Evolutionary conservation across 495 filamentous ascomycete species (phyloP).

Genomic region (Podospora tetraspora): DNA sequence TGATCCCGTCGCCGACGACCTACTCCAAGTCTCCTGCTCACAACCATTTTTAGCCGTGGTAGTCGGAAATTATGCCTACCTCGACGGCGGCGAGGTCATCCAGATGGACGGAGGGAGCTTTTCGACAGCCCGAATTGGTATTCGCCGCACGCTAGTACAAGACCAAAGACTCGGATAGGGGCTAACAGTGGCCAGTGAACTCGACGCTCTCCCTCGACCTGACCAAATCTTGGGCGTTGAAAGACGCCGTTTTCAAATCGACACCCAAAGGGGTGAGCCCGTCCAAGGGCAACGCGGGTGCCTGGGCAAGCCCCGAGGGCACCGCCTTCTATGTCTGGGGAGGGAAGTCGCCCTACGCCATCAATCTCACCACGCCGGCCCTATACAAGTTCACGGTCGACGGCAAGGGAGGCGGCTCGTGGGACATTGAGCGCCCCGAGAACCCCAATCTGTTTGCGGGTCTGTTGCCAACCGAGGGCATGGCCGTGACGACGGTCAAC

Average conservation of each 20-base stretch:
- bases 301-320: conserved; percentile 26
- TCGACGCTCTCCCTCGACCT: conserved; percentile 36
- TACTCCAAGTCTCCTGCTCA: not conserved
- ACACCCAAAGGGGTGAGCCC: conserved; percentile 21
- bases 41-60: not conserved
- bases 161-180: no score
- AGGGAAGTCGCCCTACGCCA: conserved; percentile 20
- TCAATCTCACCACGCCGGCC: conserved; percentile 17
- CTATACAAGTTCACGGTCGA: conserved; percentile 35
- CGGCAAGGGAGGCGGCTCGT: conserved; percentile 31
- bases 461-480: not conserved
- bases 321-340: conserved; percentile 36
- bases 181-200: conserved; percentile 18
- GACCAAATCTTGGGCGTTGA: conserved; percentile 31
- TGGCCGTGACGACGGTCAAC: conserved; percentile 5
- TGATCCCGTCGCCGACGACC: not conserved
- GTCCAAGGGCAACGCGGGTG: conserved; percentile 19
- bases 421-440: conserved; percentile 19
- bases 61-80: not conserved
- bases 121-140: not conserved
- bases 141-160: not conserved
- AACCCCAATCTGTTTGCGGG: not conserved
- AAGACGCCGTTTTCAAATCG: conserved; percentile 23
- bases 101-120: not conserved
- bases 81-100: not conserved